Base-by-base conservation (phyloP, 139 green algal species). In the Desmodesmus armatus region DNA sequence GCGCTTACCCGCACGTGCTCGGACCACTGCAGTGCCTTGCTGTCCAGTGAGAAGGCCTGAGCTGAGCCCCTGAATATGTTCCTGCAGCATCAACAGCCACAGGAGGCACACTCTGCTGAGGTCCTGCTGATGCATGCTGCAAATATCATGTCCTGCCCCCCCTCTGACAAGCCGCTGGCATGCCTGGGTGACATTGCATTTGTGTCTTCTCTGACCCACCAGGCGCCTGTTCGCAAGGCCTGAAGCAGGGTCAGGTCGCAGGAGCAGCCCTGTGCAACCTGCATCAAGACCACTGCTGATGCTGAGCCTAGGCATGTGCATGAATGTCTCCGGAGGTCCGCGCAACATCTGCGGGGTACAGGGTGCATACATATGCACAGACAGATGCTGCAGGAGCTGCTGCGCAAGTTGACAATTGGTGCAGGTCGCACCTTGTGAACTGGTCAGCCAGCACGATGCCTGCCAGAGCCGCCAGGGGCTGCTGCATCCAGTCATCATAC, bases 371-470 rank as follows among this genome's bases (percentile, higher is more conserved):
- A 62, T 62, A 17, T 17, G 51, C 51, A n/a, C n/a, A n/a, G n/a
- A n/a, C n/a, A n/a, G 6, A 67, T 17, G 58, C 13, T 25, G 58
- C 58, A 29, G 25, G 58, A 19, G 11, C 13, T 58, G 47, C 47
- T 15, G 17, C 17, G 47, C 47, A 23, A 58, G 13, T 67, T 67
- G 13, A 13, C 21, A 67, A 13, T 29, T 44, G 27, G n/a, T 44
- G 63, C 63, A 43, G 29, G n/a, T 74, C 35, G 23, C 33, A 86
- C 80, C 80, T 72, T 27, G 71, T 84, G 47, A 94, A 89, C 80
- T 94, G 91, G 79, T 94, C 91, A 35, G 87, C 89, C 0, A 94
- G 65, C 21, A 94, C 80, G 63, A 94, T 88, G 9, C 87, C 90
- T 13, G 90, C 91, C 43, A 93, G 9, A 6, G 58, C 47, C 3